Base-by-base conservation (phyloP, 768 basidiomycete species). In the Pisolithus orientalis region DNA sequence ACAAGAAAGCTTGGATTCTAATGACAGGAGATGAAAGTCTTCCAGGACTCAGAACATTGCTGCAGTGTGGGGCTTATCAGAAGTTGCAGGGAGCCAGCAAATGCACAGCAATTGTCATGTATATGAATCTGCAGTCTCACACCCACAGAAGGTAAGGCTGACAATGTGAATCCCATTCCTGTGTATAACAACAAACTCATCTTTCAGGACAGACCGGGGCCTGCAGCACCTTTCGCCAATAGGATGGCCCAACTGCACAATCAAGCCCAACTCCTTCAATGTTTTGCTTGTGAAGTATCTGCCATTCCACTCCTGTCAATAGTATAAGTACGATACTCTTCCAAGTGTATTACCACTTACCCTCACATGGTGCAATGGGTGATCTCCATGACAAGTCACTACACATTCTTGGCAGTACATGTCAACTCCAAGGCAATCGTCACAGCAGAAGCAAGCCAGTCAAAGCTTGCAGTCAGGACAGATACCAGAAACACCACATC, bases 71-170 rank as follows among this genome's bases (percentile, higher is more conserved):
- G 72, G 72, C 3, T 59, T 29, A 0, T 47, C 29, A 2, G 55
- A 44, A 1, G 67, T 74, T 0, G 71, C 69, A 1, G 72, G 73
- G 50, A 62, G 71, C 47, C 59, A 62, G 1, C 37, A 8, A 21
- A n/a, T 17, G 7, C 37, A 58, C 14, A 65, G 39, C 24, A 63
- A 52, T 37, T 63, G 62, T n/a, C 31, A 11, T 17, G 13, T 16
- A 17, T 16, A 16, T 17, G 39, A 16, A 16, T 40, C 39, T 40
- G 39, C 7, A 3, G 39, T 17, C 14, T 40, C 39, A 7, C 39
- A 40, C 14, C 39, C 16, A n/a, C 39, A 40, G 16, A 40, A 40
- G 4, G 16, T 4, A 40, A 40, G 39, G n/a, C 21, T 40, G 16
- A 40, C 21, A 21, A 40, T 17, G 7, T 40, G 16, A 7, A 40